Conservation (phyloP, 192 early-diverging fungal genomes). For the Coemansia sp. region DNA sequence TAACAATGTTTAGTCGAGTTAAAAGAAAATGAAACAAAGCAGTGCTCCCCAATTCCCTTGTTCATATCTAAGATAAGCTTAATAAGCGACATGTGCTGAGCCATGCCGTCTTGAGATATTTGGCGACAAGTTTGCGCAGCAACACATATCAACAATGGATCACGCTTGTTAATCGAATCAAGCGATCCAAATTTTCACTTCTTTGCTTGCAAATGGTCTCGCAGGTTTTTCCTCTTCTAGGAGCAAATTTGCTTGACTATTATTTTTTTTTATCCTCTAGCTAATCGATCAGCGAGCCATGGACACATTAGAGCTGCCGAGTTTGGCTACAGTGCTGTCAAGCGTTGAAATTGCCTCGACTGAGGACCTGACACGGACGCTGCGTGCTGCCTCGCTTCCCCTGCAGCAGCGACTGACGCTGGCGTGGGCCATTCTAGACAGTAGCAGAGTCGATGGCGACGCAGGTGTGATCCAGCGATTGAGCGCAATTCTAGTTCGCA, state of each 20-base stretch:
- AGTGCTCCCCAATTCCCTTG: too few species aligned
- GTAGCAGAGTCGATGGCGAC: slow-evolving; percentile 13
- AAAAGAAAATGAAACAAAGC: too few species aligned
- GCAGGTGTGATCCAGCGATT: slow-evolving; percentile 18
- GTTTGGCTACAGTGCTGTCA: slow-evolving; percentile 8
- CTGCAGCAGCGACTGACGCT: slow-evolving; percentile 31
- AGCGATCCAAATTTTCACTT: background rate
- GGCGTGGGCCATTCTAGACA: slow-evolving; percentile 44
- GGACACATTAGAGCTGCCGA: background rate
- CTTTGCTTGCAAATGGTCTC: too few species aligned
- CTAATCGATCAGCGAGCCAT: slow-evolving; percentile 8
- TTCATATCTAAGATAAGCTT: too few species aligned
- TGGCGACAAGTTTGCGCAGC: background rate
- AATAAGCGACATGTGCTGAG: too few species aligned
- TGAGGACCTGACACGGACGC: slow-evolving; percentile 46
- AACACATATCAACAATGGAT: background rate
- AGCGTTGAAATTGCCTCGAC: slow-evolving; percentile 23
- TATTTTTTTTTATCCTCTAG: background rate
- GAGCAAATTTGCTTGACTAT: background rate
- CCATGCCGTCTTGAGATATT: too few species aligned
- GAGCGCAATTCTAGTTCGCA: slow-evolving; percentile 36
- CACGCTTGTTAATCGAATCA: background rate
- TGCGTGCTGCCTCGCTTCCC: slow-evolving; percentile 25
- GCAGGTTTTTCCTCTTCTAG: background rate
- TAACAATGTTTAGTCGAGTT: too few species aligned